Conservation (phyloP, 495 filamentous ascomycete genomes). For the Talaromyces wortmannii region DNA sequence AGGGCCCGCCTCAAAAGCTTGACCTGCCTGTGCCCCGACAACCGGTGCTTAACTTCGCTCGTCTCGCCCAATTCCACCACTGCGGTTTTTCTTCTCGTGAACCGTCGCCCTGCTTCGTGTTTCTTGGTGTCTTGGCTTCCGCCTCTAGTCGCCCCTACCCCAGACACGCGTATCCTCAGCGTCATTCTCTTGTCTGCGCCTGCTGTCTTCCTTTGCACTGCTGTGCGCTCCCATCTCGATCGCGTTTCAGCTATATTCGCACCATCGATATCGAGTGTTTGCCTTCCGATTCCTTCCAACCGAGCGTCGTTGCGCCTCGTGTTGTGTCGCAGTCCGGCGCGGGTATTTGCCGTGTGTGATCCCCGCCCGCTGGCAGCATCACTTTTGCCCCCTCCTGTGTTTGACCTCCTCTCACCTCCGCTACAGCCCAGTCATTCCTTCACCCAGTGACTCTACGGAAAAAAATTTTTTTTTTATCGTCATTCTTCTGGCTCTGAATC, state of each 20-base stretch:
- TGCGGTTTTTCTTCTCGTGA: neutral
- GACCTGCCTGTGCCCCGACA: neutral
- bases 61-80: neutral
- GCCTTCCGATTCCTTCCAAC: neutral
- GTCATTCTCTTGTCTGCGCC: neutral
- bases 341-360: neutral
- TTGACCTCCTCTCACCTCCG: neutral
- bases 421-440: neutral
- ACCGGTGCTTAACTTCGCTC: no score
- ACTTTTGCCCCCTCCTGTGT: neutral
- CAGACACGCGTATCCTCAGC: neutral
- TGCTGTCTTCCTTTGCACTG: neutral
- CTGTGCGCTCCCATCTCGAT: no score
- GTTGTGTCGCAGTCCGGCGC: neutral
- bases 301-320: neutral
- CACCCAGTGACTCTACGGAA: neutral
- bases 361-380: neutral
- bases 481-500: conserved; percentile 1
- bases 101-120: neutral
- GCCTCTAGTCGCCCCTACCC: neutral
- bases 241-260: no score
- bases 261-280: neutral
- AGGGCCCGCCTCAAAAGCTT: neutral
- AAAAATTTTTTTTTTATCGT: no score
- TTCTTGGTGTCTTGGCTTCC: neutral